Conservation (phyloP, 495 filamentous ascomycete species). For the Glonium stellatum region DNA sequence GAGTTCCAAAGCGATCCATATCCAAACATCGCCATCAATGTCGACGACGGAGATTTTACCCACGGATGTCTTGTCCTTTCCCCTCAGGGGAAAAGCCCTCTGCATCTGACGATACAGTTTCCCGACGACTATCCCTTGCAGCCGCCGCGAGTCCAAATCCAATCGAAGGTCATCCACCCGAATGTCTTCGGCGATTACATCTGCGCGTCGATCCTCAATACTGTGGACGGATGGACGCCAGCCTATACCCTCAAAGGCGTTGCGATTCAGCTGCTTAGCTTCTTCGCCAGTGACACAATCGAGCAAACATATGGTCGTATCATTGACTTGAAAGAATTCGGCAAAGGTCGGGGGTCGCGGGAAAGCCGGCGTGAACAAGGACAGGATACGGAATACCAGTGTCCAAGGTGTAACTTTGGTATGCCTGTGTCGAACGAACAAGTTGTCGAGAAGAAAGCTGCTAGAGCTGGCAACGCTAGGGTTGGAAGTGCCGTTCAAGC, state of each 20-base stretch:
- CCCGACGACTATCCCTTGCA: conserved; percentile 44
- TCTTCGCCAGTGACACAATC: conserved; percentile 49
- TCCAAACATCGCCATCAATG: conserved; percentile 39
- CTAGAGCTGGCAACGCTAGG: not conserved
- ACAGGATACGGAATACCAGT: not conserved
- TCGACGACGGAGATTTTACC: conserved; percentile 34
- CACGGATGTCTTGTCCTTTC: conserved; percentile 39
- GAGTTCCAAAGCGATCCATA: conserved; percentile 44
- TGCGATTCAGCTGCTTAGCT: conserved; percentile 51
- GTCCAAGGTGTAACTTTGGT: not conserved
- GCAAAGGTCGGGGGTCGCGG: conserved; percentile 10
- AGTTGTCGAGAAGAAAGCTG: not conserved
- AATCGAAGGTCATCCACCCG: conserved; percentile 49
- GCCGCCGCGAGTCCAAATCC: conserved; percentile 41
- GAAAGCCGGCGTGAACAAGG: not conserved
- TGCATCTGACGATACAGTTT: conserved; percentile 39
- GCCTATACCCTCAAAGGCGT: conserved; percentile 48
- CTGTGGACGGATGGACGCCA: conserved; percentile 39
- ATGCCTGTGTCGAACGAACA: not conserved
- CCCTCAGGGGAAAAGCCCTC: conserved; percentile 26
- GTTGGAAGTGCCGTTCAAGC: not conserved
- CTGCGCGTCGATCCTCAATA: conserved; percentile 44
- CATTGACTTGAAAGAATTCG: conserved; percentile 1
- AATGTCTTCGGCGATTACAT: conserved; percentile 46
- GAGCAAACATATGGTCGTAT: conserved; percentile 36